Evolutionary conservation across 1,139 yeast genomes (phyloP).

Genomic region (Taphrina confusa): DNA sequence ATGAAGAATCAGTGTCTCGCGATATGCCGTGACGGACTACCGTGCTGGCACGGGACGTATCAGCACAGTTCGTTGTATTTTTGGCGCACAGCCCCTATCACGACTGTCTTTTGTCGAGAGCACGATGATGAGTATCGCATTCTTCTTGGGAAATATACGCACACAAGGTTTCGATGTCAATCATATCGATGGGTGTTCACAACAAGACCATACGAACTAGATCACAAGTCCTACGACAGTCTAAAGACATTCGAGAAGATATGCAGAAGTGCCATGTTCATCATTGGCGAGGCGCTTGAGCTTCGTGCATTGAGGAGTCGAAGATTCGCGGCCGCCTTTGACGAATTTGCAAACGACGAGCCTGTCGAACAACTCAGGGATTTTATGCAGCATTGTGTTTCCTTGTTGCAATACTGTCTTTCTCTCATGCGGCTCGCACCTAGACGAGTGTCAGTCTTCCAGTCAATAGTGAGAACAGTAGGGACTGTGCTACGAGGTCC

Average conservation of each 20-base stretch:
- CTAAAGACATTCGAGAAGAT: neutral
- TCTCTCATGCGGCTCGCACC: neutral
- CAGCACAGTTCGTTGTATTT: neutral
- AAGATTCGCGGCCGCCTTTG: constrained; percentile 8
- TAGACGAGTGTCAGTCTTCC: neutral
- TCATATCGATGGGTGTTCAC: constrained; percentile 1
- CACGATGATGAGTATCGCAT: constrained; percentile 5
- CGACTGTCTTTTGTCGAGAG: neutral
- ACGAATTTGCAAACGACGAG: constrained; percentile 13
- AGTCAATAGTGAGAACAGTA: neutral
- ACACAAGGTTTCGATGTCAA: neutral
- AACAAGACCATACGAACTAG: neutral
- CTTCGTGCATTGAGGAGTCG: neutral
- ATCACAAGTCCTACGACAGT: constrained; percentile 2
- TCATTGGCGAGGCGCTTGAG: constrained; percentile 2
- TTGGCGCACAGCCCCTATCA: constrained; percentile 2
- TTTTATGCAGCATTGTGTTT: neutral
- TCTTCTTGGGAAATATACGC: neutral
- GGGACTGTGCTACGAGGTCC: constrained; percentile 2
- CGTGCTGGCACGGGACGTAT: neutral
- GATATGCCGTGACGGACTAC: neutral
- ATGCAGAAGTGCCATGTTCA: neutral
- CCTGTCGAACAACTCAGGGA: neutral
- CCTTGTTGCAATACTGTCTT: constrained; percentile 2
- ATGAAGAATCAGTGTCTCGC: constrained; percentile 3